phyloP scores from a whole-genome alignment of 1,139 yeast genomes.

The Yarrowia galli region DNA sequence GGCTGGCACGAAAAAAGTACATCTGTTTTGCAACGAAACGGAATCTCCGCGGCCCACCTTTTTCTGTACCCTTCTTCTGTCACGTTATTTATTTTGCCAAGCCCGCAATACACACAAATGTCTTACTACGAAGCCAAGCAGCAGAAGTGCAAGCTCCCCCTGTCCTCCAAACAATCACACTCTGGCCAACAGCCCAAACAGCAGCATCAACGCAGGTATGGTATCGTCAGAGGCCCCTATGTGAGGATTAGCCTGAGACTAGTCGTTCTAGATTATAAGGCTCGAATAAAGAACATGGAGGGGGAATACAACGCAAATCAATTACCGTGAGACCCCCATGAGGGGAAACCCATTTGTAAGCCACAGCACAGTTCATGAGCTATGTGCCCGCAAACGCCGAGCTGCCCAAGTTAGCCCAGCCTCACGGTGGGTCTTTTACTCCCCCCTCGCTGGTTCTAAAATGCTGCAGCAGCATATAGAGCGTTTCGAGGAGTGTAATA shows the following conservation, averaged over 20 bases:
- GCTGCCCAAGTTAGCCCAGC: background rate
- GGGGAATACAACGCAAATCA: constrained; percentile 7
- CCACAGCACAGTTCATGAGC: background rate
- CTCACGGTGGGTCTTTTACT: background rate
- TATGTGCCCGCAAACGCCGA: background rate
- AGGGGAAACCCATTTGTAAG: background rate
- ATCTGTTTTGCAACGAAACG: background rate
- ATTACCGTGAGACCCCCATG: constrained; percentile 9
- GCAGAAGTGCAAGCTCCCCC: background rate
- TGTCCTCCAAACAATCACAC: background rate
- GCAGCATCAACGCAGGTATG: constrained; percentile 14
- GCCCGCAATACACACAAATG: background rate
- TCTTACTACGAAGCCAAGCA: background rate
- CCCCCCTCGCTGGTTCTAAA: background rate
- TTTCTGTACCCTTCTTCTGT: background rate
- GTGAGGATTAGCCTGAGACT: background rate
- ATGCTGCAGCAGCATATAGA: background rate
- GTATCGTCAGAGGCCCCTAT: background rate
- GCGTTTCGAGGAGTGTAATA: background rate
- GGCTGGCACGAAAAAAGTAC: background rate
- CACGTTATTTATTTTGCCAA: constrained; percentile 16
- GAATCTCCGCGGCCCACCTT: background rate
- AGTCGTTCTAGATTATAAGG: background rate
- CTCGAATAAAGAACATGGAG: background rate
- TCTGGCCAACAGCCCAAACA: background rate